phyloP scores from a whole-genome alignment of 2,329 filamentous ascomycete species.

The Trichoderma sp. region DNA sequence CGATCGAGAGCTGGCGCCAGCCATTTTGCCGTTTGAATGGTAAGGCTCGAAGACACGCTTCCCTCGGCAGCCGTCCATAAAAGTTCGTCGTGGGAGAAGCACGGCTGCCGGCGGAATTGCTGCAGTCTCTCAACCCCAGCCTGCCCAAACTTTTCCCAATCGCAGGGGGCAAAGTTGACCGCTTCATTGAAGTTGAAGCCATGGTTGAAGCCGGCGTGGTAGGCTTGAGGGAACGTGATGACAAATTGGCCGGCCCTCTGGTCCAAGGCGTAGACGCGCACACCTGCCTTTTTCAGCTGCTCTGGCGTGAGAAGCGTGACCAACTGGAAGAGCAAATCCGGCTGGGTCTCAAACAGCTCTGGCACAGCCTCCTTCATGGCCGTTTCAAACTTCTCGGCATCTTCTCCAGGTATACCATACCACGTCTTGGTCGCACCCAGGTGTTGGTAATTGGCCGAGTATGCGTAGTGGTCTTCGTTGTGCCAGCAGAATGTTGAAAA shows the following conservation, averaged over 20 bases:
- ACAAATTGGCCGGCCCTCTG: slow-evolving; percentile 95
- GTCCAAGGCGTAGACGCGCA: slow-evolving; percentile 91
- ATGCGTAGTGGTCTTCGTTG: slow-evolving; percentile 96
- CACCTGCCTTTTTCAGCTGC: slow-evolving; percentile 86
- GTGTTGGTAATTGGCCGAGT: slow-evolving; percentile 97
- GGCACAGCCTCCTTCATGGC: slow-evolving; percentile 95
- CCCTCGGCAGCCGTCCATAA: slow-evolving; percentile 84
- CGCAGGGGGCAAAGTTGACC: slow-evolving; percentile 91
- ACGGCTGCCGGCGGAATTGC: slow-evolving; percentile 84
- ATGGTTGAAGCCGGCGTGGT: slow-evolving; percentile 97
- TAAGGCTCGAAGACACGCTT: slow-evolving; percentile 60
- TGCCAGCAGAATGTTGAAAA: slow-evolving; percentile 99
- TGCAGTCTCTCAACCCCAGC: slow-evolving; percentile 82
- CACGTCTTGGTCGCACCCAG: slow-evolving; percentile 98
- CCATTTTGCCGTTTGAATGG: slow-evolving; percentile 93
- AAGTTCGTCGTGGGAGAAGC: slow-evolving; percentile 95
- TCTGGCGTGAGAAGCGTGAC: slow-evolving; percentile 95
- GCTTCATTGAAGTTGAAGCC: slow-evolving; percentile 99
- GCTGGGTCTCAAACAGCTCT: slow-evolving; percentile 94
- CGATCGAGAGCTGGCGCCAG: slow-evolving; percentile 80
- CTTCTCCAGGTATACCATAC: slow-evolving; percentile 95
- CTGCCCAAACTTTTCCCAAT: slow-evolving; percentile 93
- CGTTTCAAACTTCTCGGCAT: slow-evolving; percentile 90
- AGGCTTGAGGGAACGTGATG: slow-evolving; percentile 93
- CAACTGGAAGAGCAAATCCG: slow-evolving; percentile 91